Conservation (phyloP, 495 filamentous ascomycete species). For the Aspergillus avenaceus region DNA sequence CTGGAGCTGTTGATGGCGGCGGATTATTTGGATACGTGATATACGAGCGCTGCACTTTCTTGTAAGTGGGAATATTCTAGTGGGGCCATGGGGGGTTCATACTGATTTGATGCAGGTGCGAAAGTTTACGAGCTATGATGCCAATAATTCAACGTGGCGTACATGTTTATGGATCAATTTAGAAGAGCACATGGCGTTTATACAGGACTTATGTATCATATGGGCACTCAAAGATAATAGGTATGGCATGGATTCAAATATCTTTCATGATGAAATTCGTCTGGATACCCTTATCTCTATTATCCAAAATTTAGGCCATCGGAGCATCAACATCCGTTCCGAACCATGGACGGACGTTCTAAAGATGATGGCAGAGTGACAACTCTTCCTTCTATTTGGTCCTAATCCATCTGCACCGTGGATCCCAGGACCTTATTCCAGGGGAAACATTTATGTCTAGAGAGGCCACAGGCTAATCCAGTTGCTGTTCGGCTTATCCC, state of each 20-base stretch:
- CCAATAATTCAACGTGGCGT: too few species aligned
- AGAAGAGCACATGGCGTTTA: background rate
- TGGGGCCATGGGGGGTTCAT: too few species aligned
- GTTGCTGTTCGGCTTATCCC: too few species aligned
- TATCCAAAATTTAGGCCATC: constrained; percentile 25
- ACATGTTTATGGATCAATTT: background rate
- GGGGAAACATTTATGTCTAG: constrained; percentile 26
- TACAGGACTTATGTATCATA: constrained; percentile 6
- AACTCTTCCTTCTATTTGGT: constrained; percentile 30
- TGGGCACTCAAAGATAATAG: background rate
- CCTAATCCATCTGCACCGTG: constrained; percentile 17
- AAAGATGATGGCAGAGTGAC: constrained; percentile 69
- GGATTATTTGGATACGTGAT: constrained; percentile 62
- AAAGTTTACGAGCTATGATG: background rate
- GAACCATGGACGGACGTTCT: constrained; percentile 65
- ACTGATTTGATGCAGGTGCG: too few species aligned
- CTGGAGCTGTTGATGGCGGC: constrained; percentile 79
- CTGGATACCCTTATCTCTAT: background rate
- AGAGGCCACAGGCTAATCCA: too few species aligned
- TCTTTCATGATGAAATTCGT: background rate
- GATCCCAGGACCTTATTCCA: constrained; percentile 30
- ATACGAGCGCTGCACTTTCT: constrained; percentile 8
- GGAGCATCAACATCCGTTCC: constrained; percentile 56
- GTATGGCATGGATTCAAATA: background rate
- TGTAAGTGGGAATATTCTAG: background rate